Conservation (phyloP, 1,284 basidiomycete genomes). For the Rhodotorula sp. region DNA sequence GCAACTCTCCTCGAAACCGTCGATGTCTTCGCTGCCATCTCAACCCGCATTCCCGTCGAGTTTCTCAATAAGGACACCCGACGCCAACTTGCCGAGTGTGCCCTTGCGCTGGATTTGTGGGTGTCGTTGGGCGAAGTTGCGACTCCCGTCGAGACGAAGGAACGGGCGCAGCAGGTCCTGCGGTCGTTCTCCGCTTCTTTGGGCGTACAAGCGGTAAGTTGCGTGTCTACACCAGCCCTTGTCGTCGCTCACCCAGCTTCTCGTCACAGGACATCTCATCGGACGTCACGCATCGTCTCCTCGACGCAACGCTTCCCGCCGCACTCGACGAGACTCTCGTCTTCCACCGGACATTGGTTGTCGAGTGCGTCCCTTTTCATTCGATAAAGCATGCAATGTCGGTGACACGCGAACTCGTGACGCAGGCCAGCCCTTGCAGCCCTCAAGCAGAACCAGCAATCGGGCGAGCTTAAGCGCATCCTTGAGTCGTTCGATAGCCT, state of each 20-base stretch:
- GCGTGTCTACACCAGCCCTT: too few relatives aligned
- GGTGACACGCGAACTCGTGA: background rate
- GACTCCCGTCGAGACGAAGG: background rate
- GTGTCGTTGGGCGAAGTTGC: background rate
- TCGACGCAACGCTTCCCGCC: conserved; percentile 4
- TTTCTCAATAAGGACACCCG: conserved; percentile 19
- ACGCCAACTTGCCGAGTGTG: conserved; percentile 14
- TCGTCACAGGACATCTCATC: background rate
- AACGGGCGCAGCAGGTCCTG: conserved; percentile 7
- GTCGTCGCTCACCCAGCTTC: too few relatives aligned
- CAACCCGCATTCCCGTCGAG: conserved; percentile 20
- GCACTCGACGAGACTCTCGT: conserved; percentile 1
- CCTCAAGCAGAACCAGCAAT: conserved; percentile 7
- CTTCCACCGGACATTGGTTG: conserved; percentile 11
- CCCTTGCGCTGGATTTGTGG: conserved; percentile 29
- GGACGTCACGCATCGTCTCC: conserved; percentile 10
- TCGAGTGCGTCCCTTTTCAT: conserved; percentile 1
- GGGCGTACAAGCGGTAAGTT: background rate
- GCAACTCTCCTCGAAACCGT: background rate
- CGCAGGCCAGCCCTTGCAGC: conserved; percentile 11
- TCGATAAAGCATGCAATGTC: too few relatives aligned
- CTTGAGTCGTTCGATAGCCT: conserved; percentile 4
- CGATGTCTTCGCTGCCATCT: background rate
- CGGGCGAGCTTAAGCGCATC: background rate
- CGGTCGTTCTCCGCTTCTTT: conserved; percentile 15